These are phyloP conservation scores for Ambrosia trifida DNA, from an alignment of 129 eudicot genomes.

Conservation along the genomic window DNA sequence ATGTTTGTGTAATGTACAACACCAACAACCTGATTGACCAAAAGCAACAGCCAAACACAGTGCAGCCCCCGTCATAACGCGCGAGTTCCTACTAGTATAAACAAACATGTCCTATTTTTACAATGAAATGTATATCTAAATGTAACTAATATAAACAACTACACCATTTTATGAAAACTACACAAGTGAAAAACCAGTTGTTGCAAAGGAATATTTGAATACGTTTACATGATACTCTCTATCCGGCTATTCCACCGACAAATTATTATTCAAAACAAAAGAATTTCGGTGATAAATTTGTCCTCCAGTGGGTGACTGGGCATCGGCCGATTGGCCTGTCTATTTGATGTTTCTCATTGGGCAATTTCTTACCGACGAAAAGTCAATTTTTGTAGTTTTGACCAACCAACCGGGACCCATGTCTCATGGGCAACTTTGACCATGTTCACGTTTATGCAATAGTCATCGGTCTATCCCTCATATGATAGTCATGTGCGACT, in stretches of 20 bases:
- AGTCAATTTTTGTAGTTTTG: constrained; percentile 29
- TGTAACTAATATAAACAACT: too few relatives aligned
- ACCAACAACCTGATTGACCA: too few relatives aligned
- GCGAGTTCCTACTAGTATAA: too few relatives aligned
- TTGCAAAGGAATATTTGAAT: too few relatives aligned
- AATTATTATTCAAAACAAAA: not conserved
- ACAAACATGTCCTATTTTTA: too few relatives aligned
- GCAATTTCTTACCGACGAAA: constrained; percentile 12
- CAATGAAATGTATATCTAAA: too few relatives aligned
- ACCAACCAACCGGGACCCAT: constrained; percentile 35
- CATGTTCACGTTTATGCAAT: constrained; percentile 14
- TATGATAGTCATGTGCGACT: constrained; percentile 22
- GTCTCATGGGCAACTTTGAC: constrained; percentile 21
- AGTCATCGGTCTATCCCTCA: constrained; percentile 1
- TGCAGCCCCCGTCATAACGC: too few relatives aligned
- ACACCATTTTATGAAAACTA: too few relatives aligned
- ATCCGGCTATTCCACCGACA: not conserved
- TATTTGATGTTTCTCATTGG: constrained; percentile 9
- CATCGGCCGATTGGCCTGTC: constrained; percentile 31
- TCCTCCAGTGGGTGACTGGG: constrained; percentile 6
- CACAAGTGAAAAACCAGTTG: too few relatives aligned
- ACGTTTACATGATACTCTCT: not conserved
- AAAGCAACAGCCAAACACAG: too few relatives aligned
- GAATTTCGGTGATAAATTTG: not conserved
- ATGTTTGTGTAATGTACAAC: too few relatives aligned